Evolutionary conservation across 2,329 filamentous ascomycete species (phyloP).

Genomic region (Chaetomium sp.): DNA sequence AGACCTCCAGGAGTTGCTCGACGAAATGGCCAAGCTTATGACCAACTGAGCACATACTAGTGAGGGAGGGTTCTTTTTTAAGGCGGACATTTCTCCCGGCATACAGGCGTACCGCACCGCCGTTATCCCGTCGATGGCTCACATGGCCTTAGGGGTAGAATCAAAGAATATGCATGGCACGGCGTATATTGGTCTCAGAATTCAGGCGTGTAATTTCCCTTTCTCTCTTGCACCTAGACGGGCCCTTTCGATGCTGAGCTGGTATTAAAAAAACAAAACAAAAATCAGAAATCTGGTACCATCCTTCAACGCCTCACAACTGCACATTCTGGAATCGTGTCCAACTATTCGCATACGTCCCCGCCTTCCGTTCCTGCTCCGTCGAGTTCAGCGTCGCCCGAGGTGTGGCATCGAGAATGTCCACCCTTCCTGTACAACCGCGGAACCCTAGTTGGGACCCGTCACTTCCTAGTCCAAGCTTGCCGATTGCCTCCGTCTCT

Average conservation of each 20-base stretch:
- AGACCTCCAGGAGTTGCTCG: conserved; percentile 77
- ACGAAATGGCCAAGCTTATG: conserved; percentile 81
- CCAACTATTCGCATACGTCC: conserved; percentile 26
- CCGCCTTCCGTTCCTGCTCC: conserved; percentile 18
- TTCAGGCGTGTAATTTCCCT: conserved; percentile 6
- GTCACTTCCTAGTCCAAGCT: no score
- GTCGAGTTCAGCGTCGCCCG: conserved; percentile 25
- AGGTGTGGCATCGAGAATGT: not conserved
- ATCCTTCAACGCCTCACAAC: conserved; percentile 3
- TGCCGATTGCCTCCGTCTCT: no score
- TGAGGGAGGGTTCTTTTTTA: no score
- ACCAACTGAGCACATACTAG: conserved; percentile 22
- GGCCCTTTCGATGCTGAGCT: no score
- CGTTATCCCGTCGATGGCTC: no score
- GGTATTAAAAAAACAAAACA: not conserved
- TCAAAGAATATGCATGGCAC: conserved; percentile 12
- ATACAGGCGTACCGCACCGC: no score
- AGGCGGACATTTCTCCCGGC: no score
- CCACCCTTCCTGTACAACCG: not conserved
- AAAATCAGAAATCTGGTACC: not conserved
- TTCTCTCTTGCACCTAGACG: not conserved
- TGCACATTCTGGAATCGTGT: conserved; percentile 14
- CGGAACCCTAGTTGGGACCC: not conserved
- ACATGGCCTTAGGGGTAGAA: not conserved
- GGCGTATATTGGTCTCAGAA: conserved; percentile 11